Base-by-base conservation (phyloP, 2,329 filamentous ascomycete genomes). In the Dothideomycetidae sp. region DNA sequence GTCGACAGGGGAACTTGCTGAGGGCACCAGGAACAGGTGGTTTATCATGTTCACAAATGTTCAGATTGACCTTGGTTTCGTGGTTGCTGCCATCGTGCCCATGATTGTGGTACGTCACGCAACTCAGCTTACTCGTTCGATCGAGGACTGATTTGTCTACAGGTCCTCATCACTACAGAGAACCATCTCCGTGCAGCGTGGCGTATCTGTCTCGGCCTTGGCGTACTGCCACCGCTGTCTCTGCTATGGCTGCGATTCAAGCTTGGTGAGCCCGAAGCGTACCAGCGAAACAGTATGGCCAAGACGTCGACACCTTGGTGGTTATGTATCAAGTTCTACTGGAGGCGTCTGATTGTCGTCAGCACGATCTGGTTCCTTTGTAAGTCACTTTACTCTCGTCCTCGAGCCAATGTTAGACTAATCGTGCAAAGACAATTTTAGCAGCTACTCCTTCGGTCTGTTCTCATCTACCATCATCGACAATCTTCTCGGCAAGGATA, bases 21-120 rank as follows among this genome's bases (percentile, higher is more conserved):
- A 61, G 11, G 86, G 86, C 9, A 78, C 79, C 11, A 69, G 86
- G n/a, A 88, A 94, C 53, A 69, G 80, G 28, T 93, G 84, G 83
- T 94, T 62, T 43, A 60, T 63, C 31, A 67, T 93, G 46, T 92
- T 90, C 57, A 93, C 82, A 32, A 92, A 92, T 57, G 74, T 80
- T 15, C 81, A 85, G 66, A 92, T 93, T 42, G 82, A 92, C 53
- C 71, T 75, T 37, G 85, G 82, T 1, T 93, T 92, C 46, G 80
- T 92, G 2, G 66, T 88, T 39, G 77, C 82, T 5, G 77, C 81
- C 0, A 73, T 93, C 43, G 74, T 90, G 2, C 81, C 84, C 0
- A 75, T 76, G 59, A 63, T 80, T 31, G 56, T 79, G 17, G 68
- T 73, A 43, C 41, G 50, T 51, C 9, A 36, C n/a, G 10, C 13